Conservation (phyloP, 306 rosid species). For the Datisca glomerata region DNA sequence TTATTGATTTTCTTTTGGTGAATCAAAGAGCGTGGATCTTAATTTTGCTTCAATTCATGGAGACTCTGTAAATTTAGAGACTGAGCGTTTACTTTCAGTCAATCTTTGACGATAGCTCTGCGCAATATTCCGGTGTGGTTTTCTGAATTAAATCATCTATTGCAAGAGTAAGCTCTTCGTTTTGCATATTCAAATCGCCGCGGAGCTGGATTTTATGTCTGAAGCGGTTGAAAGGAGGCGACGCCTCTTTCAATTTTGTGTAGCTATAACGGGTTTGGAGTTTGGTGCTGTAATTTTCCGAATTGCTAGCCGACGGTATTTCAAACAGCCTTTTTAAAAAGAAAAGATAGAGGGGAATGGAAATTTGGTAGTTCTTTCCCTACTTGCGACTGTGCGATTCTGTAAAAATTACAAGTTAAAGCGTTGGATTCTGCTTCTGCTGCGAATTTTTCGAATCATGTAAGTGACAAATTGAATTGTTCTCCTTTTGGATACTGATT, state of each 20-base stretch:
- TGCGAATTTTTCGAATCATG: not conserved
- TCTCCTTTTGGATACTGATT: not conserved
- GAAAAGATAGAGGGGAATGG: not conserved
- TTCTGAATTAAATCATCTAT: not conserved
- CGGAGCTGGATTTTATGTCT: no score
- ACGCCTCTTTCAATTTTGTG: no score
- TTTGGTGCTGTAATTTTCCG: no score
- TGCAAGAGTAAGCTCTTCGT: not conserved
- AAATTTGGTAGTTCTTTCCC: constrained; percentile 5
- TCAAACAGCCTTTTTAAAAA: not conserved
- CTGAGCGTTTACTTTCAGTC: not conserved
- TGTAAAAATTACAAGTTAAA: not conserved
- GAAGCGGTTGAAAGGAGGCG: not conserved
- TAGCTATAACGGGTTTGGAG: no score
- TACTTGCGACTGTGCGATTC: not conserved
- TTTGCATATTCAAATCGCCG: not conserved
- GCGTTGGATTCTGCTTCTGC: not conserved
- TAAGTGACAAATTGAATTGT: not conserved
- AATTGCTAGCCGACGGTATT: not conserved
- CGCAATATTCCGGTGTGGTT: not conserved
- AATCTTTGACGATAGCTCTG: not conserved
- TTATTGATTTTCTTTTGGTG: not conserved
- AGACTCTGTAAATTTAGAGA: not conserved
- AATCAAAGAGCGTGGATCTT: not conserved
- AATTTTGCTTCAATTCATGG: not conserved